Evolutionary conservation across 1,284 basidiomycete genomes (phyloP).

Genomic region (Sphaerobolus stellatus): DNA sequence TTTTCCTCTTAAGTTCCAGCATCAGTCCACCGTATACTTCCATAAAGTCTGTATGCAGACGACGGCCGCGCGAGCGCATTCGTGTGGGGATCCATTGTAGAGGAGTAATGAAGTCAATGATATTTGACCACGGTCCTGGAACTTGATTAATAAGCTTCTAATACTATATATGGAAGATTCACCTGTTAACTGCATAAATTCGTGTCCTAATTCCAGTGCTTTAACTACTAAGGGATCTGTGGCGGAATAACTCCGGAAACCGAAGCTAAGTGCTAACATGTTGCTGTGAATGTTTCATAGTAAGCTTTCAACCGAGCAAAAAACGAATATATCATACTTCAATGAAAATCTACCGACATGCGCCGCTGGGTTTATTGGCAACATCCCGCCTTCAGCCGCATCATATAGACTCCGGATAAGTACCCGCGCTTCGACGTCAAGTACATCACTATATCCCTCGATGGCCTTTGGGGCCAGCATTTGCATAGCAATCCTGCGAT

Average conservation of each 20-base stretch:
- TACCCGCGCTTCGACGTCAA: constrained; percentile 38
- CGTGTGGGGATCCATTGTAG: constrained; percentile 38
- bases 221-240: constrained; percentile 33
- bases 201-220: constrained; percentile 33
- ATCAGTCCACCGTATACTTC: constrained; percentile 39
- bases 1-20: constrained; percentile 30
- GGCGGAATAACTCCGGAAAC: constrained; percentile 32
- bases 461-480: constrained; percentile 35
- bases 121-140: constrained; percentile 40
- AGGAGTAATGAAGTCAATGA: constrained; percentile 39
- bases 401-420: constrained; percentile 36
- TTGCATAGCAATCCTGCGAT: constrained; percentile 37
- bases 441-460: constrained; percentile 29
- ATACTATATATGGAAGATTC: constrained; percentile 16
- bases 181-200: constrained; percentile 33
- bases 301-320: neutral
- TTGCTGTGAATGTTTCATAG: constrained; percentile 25
- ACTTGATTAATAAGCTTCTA: constrained; percentile 21
- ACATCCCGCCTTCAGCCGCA: constrained; percentile 28
- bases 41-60: constrained; percentile 36
- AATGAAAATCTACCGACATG: constrained; percentile 31
- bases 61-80: constrained; percentile 31
- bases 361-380: constrained; percentile 38
- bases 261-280: constrained; percentile 39
- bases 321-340: constrained; percentile 24